These are phyloP conservation scores for Rhipidocladum racemiflorum DNA, from an alignment of 176 grass and related monocot species.

Conservation along the genomic window DNA sequence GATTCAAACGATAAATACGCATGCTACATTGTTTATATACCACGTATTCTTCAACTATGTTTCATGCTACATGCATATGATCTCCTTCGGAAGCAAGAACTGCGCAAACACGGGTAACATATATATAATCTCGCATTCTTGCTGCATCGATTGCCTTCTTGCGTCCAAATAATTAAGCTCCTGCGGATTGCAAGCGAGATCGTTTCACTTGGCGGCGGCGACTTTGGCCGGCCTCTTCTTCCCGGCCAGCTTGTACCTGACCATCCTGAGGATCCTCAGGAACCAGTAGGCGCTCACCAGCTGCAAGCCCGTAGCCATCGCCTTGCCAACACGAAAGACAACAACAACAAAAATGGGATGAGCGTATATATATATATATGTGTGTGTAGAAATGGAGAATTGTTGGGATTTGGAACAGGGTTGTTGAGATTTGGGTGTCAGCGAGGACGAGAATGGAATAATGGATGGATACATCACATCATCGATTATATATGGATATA, in stretches of 20 bases:
- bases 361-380: not conserved
- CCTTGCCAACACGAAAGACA: conserved; percentile 22
- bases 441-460: not conserved
- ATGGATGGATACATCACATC: not conserved
- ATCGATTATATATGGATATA: not conserved
- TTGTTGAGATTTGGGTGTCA: not conserved
- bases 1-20: not conserved
- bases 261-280: conserved; percentile 73
- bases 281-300: conserved; percentile 89
- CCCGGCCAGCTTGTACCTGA: conserved; percentile 56
- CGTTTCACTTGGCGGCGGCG: not conserved
- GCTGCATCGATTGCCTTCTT: not conserved
- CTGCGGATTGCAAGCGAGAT: not conserved
- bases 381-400: not conserved
- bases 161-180: not conserved
- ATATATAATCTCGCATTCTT: not conserved
- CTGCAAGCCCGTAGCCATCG: conserved; percentile 72
- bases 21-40: too few species aligned
- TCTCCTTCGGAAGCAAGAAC: not conserved
- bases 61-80: too few species aligned
- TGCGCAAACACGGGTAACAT: not conserved
- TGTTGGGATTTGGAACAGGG: not conserved
- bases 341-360: too few species aligned
- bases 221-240: conserved; percentile 40
- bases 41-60: too few species aligned